Evolutionary conservation across 2,329 filamentous ascomycete species (phyloP).

Genomic region (Cercospora sp.): DNA sequence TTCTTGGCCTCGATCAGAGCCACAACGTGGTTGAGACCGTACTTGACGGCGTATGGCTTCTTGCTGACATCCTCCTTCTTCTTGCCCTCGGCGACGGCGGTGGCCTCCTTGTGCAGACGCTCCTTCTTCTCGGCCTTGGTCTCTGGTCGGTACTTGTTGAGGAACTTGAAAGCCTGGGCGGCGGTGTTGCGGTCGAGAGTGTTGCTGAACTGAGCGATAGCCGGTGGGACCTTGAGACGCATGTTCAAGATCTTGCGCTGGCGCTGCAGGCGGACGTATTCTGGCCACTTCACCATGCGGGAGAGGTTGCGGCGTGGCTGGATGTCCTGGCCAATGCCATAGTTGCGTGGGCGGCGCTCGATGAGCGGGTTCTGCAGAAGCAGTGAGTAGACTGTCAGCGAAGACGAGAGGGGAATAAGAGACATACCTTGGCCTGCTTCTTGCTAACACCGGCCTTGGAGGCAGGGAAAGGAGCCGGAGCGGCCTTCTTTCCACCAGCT

Average conservation of each 20-base stretch:
- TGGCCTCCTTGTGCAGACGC: conserved; percentile 96
- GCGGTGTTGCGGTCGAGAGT: conserved; percentile 96
- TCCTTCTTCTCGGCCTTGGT: conserved; percentile 99
- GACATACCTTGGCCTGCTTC: conserved; percentile 93
- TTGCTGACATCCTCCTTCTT: conserved; percentile 99
- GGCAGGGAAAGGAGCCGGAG: conserved; percentile 93
- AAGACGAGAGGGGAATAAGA: background rate
- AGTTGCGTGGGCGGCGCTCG: conserved; percentile 98
- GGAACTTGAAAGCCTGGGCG: conserved; percentile 95
- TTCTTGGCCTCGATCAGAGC: conserved; percentile 99
- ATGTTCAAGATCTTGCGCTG: conserved; percentile 95
- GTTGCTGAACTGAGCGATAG: conserved; percentile 96
- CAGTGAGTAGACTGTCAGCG: conserved; percentile 19
- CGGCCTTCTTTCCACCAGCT: conserved; percentile 87
- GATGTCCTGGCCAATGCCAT: conserved; percentile 97
- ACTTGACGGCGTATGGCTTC: conserved; percentile 99
- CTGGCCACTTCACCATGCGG: conserved; percentile 99
- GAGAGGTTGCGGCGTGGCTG: conserved; percentile 94
- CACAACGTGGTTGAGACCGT: conserved; percentile 99
- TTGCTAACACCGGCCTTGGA: conserved; percentile 81
- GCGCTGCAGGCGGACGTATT: conserved; percentile 98
- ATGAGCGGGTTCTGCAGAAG: conserved; percentile 86
- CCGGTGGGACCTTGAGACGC: conserved; percentile 96
- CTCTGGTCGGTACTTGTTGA: conserved; percentile 99
- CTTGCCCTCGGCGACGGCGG: conserved; percentile 96